Evolutionary conservation across 805 yeast genomes (phyloP), one percentile per base, ranked within the genome.

Genomic region (Candida endomychidarum): DNA sequence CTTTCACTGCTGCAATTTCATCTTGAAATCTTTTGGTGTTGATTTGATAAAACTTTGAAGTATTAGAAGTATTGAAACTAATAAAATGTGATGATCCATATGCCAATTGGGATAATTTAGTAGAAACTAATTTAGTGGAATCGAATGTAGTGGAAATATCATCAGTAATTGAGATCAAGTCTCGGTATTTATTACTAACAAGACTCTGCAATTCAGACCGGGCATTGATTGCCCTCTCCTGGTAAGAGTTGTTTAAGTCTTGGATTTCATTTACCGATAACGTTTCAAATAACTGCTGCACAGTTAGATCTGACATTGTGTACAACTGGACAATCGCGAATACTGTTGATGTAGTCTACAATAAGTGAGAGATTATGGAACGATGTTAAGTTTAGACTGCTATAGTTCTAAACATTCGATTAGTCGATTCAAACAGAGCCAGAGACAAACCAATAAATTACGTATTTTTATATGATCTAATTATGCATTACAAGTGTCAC

Each of bases 141-240:
- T 39, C 28, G 45, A 57, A 54, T 63, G 66, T 65, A 8, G 42
- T 48, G 24, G 60, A 63, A 19, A 69, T 67, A 39, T 65, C 70
- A 42, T 68, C 72, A n/a, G 74, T 70, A 10, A 69, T 67, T 32
- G 60, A 56, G 33, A 69, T 67, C 50, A 69, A 58, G 49, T 68
- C 73, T 33, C 75, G 52, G 52, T 69, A 69, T 38, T 69, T 69
- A 21, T 46, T 48, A 5, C 72, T 70, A 15, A 69, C 74, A 34
- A 69, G 54, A 4, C 47, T 39, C 41, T 68, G 73, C 11, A 69
- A 50, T 29, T 67, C 63, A 8, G 48, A 24, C 41, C 60, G 60
- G 41, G 72, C 65, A 10, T 45, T 34, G 4, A 42, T 44, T n/a
- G 60, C 61, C 21, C 52, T 53, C 6, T 41, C 43, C 24, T 55